These are phyloP conservation scores for Lupinus albus DNA, from an alignment of 306 rosid species.

Conservation along the genomic window DNA sequence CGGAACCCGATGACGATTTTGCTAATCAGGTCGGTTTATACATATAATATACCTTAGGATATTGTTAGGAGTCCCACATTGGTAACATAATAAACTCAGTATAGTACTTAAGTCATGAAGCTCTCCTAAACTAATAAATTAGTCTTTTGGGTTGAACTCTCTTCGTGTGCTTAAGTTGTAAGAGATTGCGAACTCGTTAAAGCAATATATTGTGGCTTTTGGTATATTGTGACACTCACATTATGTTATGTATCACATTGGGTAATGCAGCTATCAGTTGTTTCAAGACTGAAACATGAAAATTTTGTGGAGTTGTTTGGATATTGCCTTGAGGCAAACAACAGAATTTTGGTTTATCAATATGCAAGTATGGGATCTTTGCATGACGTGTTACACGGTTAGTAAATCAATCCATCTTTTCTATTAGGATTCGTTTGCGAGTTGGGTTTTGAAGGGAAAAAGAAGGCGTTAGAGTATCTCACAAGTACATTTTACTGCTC, in stretches of 20 bases:
- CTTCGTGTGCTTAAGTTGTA: too few relatives aligned
- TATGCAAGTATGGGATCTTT: slow-evolving; percentile 84
- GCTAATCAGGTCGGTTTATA: slow-evolving; percentile 58
- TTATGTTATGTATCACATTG: slow-evolving; percentile 11
- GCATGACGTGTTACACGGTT: slow-evolving; percentile 94
- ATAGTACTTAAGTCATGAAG: too few relatives aligned
- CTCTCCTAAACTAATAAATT: too few relatives aligned
- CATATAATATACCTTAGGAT: too few relatives aligned
- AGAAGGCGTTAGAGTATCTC: too few relatives aligned
- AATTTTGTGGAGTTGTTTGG: slow-evolving; percentile 87
- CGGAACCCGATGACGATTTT: slow-evolving; percentile 79
- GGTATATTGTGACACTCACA: background rate
- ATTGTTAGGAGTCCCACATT: too few relatives aligned
- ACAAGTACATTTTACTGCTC: too few relatives aligned
- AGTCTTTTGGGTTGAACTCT: too few relatives aligned
- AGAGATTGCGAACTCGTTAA: slow-evolving; percentile 12
- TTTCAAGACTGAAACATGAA: slow-evolving; percentile 83
- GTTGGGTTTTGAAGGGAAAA: too few relatives aligned
- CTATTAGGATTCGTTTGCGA: too few relatives aligned
- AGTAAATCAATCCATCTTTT: background rate
- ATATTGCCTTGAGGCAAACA: slow-evolving; percentile 79
- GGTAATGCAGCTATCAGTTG: slow-evolving; percentile 70
- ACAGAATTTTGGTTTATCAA: slow-evolving; percentile 79
- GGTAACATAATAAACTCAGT: too few relatives aligned
- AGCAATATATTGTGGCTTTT: slow-evolving; percentile 10